Percentiles rank a stretch among this genome's conserved stretches.
Conservation (phyloP, 108 stramenopile genomes). For the Cylindrotheca fusiformis region DNA sequence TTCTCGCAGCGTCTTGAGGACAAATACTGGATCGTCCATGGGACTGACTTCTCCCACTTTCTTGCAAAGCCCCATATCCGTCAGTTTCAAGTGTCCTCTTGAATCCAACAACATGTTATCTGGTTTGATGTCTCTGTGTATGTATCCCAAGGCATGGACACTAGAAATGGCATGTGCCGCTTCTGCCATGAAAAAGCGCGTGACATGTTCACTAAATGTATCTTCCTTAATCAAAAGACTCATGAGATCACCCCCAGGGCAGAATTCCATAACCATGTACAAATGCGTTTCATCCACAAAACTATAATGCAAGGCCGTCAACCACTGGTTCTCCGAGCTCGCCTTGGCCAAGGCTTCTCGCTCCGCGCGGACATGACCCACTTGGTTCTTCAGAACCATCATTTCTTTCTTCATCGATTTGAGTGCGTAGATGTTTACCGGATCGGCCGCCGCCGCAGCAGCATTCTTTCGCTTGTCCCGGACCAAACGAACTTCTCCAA, state of each 20-base stretch:
- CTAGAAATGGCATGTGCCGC: conserved; percentile 95
- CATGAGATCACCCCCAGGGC: conserved; percentile 99
- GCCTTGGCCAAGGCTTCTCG: conserved; percentile 94
- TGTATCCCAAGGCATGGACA: conserved; percentile 94
- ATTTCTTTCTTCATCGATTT: conserved; percentile 99
- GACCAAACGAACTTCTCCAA: conserved; percentile 96
- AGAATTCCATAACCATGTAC: conserved; percentile 99
- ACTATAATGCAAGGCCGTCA: conserved; percentile 92
- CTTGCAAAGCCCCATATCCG: conserved; percentile 98
- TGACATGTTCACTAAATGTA: conserved; percentile 88
- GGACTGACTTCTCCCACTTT: conserved; percentile 92
- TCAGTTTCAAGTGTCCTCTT: conserved; percentile 97
- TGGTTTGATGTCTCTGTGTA: conserved; percentile 99
- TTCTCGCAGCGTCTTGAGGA: conserved; percentile 71
- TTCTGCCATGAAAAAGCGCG: conserved; percentile 97
- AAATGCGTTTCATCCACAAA: conserved; percentile 94
- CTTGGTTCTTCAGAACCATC: conserved; percentile 99
- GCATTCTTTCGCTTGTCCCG: conserved; percentile 60
- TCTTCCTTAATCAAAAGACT: conserved; percentile 92
- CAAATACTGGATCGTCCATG: conserved; percentile 79
- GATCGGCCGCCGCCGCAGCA: too few relatives aligned
- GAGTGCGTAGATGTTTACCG: conserved; percentile 88
- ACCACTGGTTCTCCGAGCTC: conserved; percentile 89
- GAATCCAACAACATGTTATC: conserved; percentile 99
- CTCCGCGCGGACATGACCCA: conserved; percentile 97